Conservation (phyloP, 1,284 basidiomycete genomes). For the Afroboletus lepidellus region DNA sequence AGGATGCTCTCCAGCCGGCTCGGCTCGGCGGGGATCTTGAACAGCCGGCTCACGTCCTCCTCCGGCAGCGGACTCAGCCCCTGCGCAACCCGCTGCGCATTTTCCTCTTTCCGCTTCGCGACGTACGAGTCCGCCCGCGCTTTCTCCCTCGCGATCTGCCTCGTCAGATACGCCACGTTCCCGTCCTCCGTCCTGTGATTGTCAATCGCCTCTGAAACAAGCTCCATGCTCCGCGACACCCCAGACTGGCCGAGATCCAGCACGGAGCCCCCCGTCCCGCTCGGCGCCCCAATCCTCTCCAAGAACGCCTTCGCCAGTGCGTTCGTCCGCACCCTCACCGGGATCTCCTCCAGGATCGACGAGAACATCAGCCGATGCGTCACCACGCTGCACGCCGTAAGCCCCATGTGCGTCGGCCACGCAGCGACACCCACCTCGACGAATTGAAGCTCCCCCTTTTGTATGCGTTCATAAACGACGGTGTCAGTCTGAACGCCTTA, state of each 20-base stretch:
- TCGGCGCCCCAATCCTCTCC: constrained; percentile 57
- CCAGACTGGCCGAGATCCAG: constrained; percentile 63
- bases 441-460: constrained; percentile 87
- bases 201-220: constrained; percentile 84
- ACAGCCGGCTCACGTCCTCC: constrained; percentile 79
- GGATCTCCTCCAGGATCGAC: constrained; percentile 87
- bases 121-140: constrained; percentile 79
- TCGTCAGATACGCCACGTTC: constrained; percentile 88
- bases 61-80: constrained; percentile 86
- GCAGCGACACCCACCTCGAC: constrained; percentile 53
- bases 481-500: constrained; percentile 87
- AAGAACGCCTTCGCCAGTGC: constrained; percentile 86
- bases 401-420: constrained; percentile 4
- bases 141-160: constrained; percentile 91
- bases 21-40: constrained; percentile 89
- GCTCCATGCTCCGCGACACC: constrained; percentile 70
- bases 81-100: constrained; percentile 76
- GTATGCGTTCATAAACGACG: constrained; percentile 83
- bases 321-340: constrained; percentile 86
- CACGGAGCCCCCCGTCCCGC: constrained; percentile 49
- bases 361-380: constrained; percentile 88
- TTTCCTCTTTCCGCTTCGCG: constrained; percentile 89
- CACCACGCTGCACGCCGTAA: constrained; percentile 60
- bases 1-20: constrained; percentile 88
- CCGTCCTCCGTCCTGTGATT: constrained; percentile 88